A percentile compares a stretch with the other conserved stretches of the same genome.
These are phyloP conservation scores for Penicillium sp. DNA, from an alignment of 2,329 filamentous ascomycete species.

Conservation along the genomic window DNA sequence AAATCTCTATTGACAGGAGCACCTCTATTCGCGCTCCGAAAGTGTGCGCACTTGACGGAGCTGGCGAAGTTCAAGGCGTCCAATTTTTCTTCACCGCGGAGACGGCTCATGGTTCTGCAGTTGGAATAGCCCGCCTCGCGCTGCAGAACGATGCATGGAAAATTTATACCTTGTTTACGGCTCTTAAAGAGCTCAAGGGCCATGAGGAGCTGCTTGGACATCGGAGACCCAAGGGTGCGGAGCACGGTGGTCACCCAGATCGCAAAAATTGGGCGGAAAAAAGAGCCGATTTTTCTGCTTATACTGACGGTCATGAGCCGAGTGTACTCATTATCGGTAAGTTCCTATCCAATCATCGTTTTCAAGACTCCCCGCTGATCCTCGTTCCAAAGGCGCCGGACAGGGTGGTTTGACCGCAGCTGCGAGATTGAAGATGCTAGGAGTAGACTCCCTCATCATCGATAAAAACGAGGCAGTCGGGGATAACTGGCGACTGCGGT, in stretches of 20 bases:
- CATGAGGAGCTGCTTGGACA: not conserved
- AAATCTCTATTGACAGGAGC: not conserved
- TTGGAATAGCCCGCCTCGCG: not conserved
- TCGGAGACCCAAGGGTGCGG: not conserved
- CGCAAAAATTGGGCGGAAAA: not conserved
- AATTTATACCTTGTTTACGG: not conserved
- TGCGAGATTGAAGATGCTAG: conserved; percentile 49
- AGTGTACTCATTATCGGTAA: not conserved
- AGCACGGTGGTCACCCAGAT: not conserved
- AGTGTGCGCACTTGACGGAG: not conserved
- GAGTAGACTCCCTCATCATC: conserved; percentile 56
- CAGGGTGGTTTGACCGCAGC: not conserved
- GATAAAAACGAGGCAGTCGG: conserved; percentile 59
- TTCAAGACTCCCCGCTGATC: not conserved
- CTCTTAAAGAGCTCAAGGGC: not conserved
- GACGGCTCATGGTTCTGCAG: not conserved
- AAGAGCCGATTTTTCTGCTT: not conserved
- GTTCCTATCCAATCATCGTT: not conserved
- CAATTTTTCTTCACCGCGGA: not conserved
- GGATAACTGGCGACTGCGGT: conserved; percentile 64
- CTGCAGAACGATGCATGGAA: not conserved
- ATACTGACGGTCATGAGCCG: not conserved
- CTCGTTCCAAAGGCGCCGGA: not conserved
- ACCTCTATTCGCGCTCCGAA: not conserved
- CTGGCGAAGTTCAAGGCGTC: not conserved